Evolutionary conservation across 2,329 filamentous ascomycete species (phyloP), one percentile per base, ranked within the genome.

Genomic region (Huntiella decipiens): DNA sequence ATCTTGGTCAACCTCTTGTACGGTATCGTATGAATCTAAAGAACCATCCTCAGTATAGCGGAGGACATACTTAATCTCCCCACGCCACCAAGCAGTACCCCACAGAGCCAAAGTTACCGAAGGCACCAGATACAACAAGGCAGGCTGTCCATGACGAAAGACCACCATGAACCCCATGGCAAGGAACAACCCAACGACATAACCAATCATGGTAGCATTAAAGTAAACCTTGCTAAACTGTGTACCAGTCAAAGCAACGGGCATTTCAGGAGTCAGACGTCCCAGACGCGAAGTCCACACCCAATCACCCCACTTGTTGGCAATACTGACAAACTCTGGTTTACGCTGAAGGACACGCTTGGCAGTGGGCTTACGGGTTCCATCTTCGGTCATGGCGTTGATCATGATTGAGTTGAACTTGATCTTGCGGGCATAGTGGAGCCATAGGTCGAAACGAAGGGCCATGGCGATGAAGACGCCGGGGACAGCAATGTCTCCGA

Each of bases 401-500:
- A 47, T 40, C 7, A 44, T 42, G 12, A 49, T 17, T 6, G 38
- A 38, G 4, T 49, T 64, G 15, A 66, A 62, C 52, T 66, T 70
- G 57, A 77, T 70, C 56, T 82, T 77, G 35, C 68, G 68, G 33
- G 80, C 67, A 57, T 96, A 96, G 63, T 82, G 77, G 45, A 85
- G 68, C 64, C 84, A 91, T 5, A 94, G 68, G 57, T 98, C 88
- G 54, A 93, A 94, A n/a, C 88, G 77, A 17, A 98, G 67, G 2
- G 87, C 84, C 37, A 95, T 71, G 1, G 75, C 84, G 51, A 96
- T 80, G 63, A 95, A 79, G 56, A 96, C 85, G 6, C 88, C 91
- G 0, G 88, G 88, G 3, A 98, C 68, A 1, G 94, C 82, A 48
- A 98, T 82, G 57, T 98, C 88, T n/a, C 88, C 88, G 0, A 96